These are phyloP conservation scores for Phytophthora megakarya DNA, from an alignment of 352 stramenopile genomes.

Conservation along the genomic window DNA sequence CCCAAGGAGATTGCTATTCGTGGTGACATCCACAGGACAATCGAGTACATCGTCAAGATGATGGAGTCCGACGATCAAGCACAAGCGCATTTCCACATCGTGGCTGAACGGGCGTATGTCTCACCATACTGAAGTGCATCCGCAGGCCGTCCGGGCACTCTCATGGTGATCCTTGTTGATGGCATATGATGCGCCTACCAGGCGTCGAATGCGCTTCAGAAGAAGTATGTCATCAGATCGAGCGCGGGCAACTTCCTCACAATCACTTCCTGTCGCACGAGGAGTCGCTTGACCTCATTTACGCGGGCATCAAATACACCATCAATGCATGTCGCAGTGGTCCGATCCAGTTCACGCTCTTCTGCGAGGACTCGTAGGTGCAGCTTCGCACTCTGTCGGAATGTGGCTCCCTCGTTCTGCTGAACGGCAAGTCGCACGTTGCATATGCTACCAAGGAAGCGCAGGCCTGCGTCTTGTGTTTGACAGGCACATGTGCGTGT, in stretches of 20 bases:
- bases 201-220: constrained; percentile 67
- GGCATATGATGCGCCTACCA: constrained; percentile 86
- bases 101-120: constrained; percentile 99
- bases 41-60: constrained; percentile 99
- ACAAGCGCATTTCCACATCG: constrained; percentile 98
- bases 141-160: constrained; percentile 79
- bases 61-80: constrained; percentile 98
- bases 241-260: constrained; percentile 93
- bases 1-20: constrained; percentile 99
- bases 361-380: constrained; percentile 87
- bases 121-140: constrained; percentile 89
- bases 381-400: constrained; percentile 97
- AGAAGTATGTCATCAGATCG: constrained; percentile 86
- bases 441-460: constrained; percentile 95
- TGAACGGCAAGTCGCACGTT: constrained; percentile 97
- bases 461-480: constrained; percentile 91
- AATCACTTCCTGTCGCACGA: constrained; percentile 86
- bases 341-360: constrained; percentile 92
- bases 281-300: constrained; percentile 97
- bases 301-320: constrained; percentile 99
- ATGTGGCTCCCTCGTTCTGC: constrained; percentile 97
- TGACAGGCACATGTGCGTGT: constrained; percentile 96
- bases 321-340: constrained; percentile 92
- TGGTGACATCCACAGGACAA: constrained; percentile 99
- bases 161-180: constrained; percentile 90